These are phyloP conservation scores for Epichloe sylvatica DNA, from an alignment of 2,329 filamentous ascomycete genomes.

Conservation along the genomic window DNA sequence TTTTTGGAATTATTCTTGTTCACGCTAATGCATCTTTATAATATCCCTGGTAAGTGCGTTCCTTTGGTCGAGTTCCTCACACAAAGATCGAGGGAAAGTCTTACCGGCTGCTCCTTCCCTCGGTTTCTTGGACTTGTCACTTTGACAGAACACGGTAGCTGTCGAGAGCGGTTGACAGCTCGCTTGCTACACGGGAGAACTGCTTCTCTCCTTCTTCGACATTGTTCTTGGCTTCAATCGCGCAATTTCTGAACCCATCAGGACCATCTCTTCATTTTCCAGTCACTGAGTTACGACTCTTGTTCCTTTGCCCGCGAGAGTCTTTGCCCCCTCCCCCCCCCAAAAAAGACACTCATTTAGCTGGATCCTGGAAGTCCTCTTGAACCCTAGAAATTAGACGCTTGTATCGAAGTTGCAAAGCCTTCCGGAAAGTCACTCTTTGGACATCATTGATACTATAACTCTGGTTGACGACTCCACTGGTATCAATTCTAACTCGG, in stretches of 20 bases:
- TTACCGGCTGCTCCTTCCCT: conserved; percentile 2
- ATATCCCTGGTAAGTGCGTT: neutral
- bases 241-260: neutral
- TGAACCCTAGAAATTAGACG: neutral
- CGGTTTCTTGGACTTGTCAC: neutral
- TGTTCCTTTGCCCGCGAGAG: neutral
- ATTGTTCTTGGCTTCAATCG: neutral
- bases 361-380: neutral
- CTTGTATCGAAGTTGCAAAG: neutral
- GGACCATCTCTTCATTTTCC: neutral
- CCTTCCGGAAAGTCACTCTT: conserved; percentile 8
- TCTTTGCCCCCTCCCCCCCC: neutral
- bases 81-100: neutral
- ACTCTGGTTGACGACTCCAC: neutral
- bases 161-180: neutral
- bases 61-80: neutral
- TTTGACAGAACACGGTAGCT: neutral
- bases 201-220: neutral
- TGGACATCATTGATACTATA: neutral
- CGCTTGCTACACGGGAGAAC: neutral
- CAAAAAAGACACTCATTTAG: neutral
- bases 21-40: neutral
- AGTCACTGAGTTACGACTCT: neutral
- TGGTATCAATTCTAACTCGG: conserved; percentile 13
- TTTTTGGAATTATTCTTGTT: neutral